Conservation (phyloP, 2,329 filamentous ascomycete genomes). For the Geosmithia morbida region DNA sequence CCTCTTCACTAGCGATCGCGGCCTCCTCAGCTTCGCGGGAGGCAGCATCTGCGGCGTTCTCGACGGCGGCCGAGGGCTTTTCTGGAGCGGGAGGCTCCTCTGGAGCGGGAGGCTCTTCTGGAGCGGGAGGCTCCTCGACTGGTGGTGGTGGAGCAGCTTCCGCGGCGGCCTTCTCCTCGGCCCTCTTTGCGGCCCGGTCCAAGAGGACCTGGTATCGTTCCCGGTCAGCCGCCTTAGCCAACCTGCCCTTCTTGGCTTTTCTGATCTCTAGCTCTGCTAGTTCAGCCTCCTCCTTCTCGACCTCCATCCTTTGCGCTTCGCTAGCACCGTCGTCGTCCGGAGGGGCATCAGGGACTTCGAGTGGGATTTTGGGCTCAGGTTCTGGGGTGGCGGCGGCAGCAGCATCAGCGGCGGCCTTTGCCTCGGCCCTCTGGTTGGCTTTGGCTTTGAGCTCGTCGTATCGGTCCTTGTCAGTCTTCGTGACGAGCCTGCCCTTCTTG, state of each 20-base stretch:
- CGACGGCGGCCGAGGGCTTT: slow-evolving; percentile 6
- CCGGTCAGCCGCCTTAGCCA: slow-evolving; percentile 8
- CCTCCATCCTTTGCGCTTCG: slow-evolving; percentile 4
- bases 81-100: slow-evolving; percentile 11
- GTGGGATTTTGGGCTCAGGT: slow-evolving; percentile 2
- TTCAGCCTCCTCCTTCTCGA: slow-evolving; percentile 9
- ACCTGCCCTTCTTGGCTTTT: slow-evolving; percentile 13
- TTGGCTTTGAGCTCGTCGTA: slow-evolving; percentile 8
- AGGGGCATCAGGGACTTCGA: too few species aligned
- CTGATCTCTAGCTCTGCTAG: slow-evolving; percentile 11
- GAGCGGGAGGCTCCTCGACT: neutral
- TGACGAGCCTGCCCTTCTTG: slow-evolving; percentile 10
- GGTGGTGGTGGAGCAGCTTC: neutral
- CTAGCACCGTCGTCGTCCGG: neutral
- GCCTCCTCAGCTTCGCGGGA: slow-evolving; percentile 16
- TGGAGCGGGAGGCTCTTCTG: slow-evolving; percentile 1
- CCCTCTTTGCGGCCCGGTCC: slow-evolving; percentile 5
- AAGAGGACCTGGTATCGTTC: slow-evolving; percentile 13
- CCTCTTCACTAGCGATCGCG: slow-evolving; percentile 5
- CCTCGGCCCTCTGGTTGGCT: slow-evolving; percentile 11
- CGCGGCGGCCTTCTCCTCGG: slow-evolving; percentile 8
- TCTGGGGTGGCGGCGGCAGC: slow-evolving; percentile 8
- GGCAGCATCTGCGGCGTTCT: slow-evolving; percentile 11
- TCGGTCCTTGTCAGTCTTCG: slow-evolving; percentile 13
- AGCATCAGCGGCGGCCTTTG: slow-evolving; percentile 10